Base-by-base conservation (phyloP, 2,329 filamentous ascomycete species). In the Penicillium sp. region DNA sequence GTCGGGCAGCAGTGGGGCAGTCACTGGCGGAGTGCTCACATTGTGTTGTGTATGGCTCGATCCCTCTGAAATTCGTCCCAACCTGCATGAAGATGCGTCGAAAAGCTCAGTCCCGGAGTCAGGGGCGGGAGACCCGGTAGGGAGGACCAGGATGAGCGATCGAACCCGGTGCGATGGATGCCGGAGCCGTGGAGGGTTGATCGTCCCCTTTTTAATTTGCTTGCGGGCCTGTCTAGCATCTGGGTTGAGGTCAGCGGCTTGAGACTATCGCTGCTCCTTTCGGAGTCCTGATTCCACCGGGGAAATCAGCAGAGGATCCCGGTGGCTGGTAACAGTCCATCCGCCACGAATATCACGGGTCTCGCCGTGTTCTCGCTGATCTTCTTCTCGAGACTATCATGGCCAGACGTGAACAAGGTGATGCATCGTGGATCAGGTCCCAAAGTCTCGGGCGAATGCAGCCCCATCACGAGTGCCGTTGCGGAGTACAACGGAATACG, bases 91-190 rank as follows among this genome's bases (percentile, higher is more conserved):
- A 23, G 12, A n/a, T n/a, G n/a, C n/a, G n/a, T n/a, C n/a, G n/a
- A n/a, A n/a, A n/a, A n/a, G n/a, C n/a, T n/a, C n/a, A 12, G 3
- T 13, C 27, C 37, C 28, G 36, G 41, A 46, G 39, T 43, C 44
- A 47, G 47, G 50, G 44, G 41, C 27, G 35, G 39, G 23, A 30
- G 45, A 50, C 38, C 44, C 47, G 33, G 41, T 30, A 45, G 37
- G 35, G 35, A 45, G 41, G 42, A 38, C 49, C 44, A 44, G 42
- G 31, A 39, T n/a, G 39, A 23, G 46, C 25, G 47, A 54, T 48
- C 42, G 40, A 41, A 41, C 49, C 50, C 51, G 49, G 44, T 37
- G 41, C 14, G 30, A 13, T 48, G 51, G 47, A 36, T 40, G 35
- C 36, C 42, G 47, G 50, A 37, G 46, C 48, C 22, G 40, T 45